phyloP scores from a whole-genome alignment of 108 stramenopile genomes.

The Nitzschia inconspicua region DNA sequence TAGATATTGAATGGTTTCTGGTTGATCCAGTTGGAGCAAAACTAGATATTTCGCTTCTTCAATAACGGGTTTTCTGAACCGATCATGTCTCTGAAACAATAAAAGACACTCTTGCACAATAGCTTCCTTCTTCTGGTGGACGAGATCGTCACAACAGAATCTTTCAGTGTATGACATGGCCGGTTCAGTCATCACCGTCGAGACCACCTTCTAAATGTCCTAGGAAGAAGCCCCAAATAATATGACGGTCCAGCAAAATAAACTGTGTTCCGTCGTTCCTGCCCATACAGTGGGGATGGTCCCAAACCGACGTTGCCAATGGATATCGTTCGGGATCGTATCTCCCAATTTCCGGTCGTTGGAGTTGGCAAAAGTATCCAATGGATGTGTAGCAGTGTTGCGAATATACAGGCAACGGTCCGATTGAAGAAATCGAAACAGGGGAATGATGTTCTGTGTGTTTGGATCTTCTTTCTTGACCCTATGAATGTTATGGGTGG shows the following conservation, averaged over 20 bases:
- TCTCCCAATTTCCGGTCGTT: constrained; percentile 25
- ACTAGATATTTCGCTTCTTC: too few species aligned
- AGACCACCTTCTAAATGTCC: too few species aligned
- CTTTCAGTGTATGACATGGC: too few species aligned
- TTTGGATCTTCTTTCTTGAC: constrained; percentile 27
- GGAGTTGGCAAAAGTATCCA: constrained; percentile 13
- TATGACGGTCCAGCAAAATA: constrained; percentile 35
- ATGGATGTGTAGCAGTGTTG: constrained; percentile 22
- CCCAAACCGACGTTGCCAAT: constrained; percentile 58
- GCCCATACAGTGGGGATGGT: constrained; percentile 51
- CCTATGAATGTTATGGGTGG: constrained; percentile 63
- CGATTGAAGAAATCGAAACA: constrained; percentile 34
- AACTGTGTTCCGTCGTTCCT: constrained; percentile 49
- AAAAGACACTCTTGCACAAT: too few species aligned
- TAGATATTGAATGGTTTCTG: too few species aligned
- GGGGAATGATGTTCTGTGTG: too few species aligned
- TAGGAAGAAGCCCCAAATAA: constrained; percentile 56
- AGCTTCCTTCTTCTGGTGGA: too few species aligned
- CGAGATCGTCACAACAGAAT: too few species aligned
- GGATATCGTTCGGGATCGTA: constrained; percentile 26
- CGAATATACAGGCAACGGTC: constrained; percentile 46
- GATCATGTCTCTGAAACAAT: too few species aligned
- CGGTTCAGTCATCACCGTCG: too few species aligned
- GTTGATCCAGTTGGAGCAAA: constrained; percentile 1
- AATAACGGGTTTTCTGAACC: too few species aligned